Evolutionary conservation across 2,329 filamentous ascomycete species (phyloP).

Genomic region (Botryosphaeria agaves): DNA sequence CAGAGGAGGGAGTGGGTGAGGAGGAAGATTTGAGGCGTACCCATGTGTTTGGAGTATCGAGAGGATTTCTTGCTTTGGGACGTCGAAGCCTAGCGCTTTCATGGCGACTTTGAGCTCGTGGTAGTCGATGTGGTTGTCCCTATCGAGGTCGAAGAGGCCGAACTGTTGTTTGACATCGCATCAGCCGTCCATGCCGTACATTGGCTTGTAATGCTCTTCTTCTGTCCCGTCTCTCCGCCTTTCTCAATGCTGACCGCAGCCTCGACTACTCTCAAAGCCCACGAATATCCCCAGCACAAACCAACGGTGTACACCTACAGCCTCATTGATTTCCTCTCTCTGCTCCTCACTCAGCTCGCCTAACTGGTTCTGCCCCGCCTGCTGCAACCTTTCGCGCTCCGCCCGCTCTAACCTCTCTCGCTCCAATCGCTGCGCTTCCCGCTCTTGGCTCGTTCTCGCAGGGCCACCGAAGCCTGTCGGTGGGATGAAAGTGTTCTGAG

Average conservation of each 20-base stretch:
- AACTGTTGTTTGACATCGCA: conserved; percentile 39
- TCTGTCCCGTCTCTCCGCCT: conserved; percentile 8
- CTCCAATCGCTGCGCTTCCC: conserved; percentile 23
- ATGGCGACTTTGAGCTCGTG: conserved; percentile 96
- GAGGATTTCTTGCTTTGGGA: conserved; percentile 73
- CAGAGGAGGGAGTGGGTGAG: neutral
- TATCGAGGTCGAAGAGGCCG: conserved; percentile 89
- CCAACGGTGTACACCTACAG: conserved; percentile 40
- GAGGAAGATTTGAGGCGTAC: neutral
- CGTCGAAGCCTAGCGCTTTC: conserved; percentile 85
- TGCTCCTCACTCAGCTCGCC: conserved; percentile 66
- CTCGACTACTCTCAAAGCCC: too few relatives aligned
- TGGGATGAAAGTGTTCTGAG: conserved; percentile 13
- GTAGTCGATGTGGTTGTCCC: conserved; percentile 87
- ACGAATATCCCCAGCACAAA: neutral
- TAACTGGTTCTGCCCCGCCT: conserved; percentile 27
- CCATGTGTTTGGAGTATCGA: conserved; percentile 68
- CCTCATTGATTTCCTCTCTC: conserved; percentile 82
- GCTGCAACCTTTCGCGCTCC: conserved; percentile 23
- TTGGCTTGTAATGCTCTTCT: neutral
- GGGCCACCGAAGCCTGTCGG: conserved; percentile 16
- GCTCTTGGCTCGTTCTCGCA: conserved; percentile 16
- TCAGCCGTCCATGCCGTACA: too few relatives aligned
- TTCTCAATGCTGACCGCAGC: neutral
- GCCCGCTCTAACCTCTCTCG: conserved; percentile 22